Conservation (phyloP, 2,329 filamentous ascomycete genomes). For the Xylogone sp. region DNA sequence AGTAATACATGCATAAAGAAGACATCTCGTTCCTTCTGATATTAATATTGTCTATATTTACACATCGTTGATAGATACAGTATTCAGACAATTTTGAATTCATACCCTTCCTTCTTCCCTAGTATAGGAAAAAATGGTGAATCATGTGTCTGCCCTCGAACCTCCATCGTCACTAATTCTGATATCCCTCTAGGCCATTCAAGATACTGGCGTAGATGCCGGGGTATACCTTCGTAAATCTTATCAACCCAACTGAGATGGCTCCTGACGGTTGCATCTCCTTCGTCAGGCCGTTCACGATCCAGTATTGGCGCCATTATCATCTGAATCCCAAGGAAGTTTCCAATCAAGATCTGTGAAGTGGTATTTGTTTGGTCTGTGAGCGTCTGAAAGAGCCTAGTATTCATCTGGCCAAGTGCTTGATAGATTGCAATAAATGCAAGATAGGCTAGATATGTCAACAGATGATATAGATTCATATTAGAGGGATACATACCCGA, state of each 20-base stretch:
- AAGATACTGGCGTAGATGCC: constrained; percentile 2
- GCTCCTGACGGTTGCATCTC: constrained; percentile 3
- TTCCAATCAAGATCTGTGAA: constrained; percentile 39
- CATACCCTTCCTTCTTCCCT: too few relatives aligned
- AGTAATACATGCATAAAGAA: too few relatives aligned
- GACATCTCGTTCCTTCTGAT: too few relatives aligned
- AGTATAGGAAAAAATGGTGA: too few relatives aligned
- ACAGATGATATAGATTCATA: not conserved
- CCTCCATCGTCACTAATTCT: constrained; percentile 5
- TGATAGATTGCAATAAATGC: constrained; percentile 38
- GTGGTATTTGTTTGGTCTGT: constrained; percentile 36
- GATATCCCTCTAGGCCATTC: constrained; percentile 18
- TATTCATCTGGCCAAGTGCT: constrained; percentile 33
- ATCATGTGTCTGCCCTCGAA: constrained; percentile 3
- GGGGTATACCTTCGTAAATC: constrained; percentile 1
- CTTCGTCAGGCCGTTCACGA: constrained; percentile 22
- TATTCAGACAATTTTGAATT: too few relatives aligned
- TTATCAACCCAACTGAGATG: constrained; percentile 11
- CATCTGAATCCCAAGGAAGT: constrained; percentile 42
- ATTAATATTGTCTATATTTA: too few relatives aligned
- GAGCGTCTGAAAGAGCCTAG: constrained; percentile 39
- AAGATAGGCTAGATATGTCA: constrained; percentile 29
- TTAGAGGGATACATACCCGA: constrained; percentile 12
- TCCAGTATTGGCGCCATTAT: constrained; percentile 37
- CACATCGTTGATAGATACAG: too few relatives aligned